phyloP scores from a whole-genome alignment of 768 basidiomycete species.

The Lentinula sp. region DNA sequence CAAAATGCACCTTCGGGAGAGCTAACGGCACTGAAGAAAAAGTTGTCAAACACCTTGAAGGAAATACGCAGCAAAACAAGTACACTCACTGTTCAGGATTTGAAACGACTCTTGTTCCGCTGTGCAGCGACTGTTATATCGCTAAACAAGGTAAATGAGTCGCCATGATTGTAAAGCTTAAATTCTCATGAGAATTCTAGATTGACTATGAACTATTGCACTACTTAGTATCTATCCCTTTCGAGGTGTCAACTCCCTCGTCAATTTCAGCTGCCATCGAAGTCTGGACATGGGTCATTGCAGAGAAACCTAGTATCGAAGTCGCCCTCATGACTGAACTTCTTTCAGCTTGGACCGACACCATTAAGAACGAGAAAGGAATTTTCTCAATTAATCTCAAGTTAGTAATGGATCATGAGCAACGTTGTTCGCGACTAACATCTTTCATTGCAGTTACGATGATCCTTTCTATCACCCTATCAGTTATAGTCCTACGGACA shows the following conservation, averaged over 20 bases:
- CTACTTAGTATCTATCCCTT: conserved; percentile 82
- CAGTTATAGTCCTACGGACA: conserved; percentile 87
- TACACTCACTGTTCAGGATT: conserved; percentile 70
- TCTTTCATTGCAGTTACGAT: conserved; percentile 50
- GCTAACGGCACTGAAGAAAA: conserved; percentile 57
- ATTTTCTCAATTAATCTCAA: conserved; percentile 79
- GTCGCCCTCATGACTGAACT: conserved; percentile 83
- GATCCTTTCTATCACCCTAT: conserved; percentile 87
- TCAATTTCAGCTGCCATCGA: conserved; percentile 86
- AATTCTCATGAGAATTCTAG: conserved; percentile 28
- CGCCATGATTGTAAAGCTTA: not conserved
- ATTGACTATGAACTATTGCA: conserved; percentile 82
- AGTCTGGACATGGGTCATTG: conserved; percentile 94
- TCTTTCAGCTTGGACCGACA: conserved; percentile 79
- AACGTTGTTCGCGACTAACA: not conserved
- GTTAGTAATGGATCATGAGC: conserved; percentile 38
- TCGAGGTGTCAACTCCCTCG: conserved; percentile 83
- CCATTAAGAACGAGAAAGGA: conserved; percentile 72
- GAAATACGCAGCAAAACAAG: conserved; percentile 70
- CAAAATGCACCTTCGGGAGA: conserved; percentile 53
- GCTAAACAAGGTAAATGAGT: conserved; percentile 42
- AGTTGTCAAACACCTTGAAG: conserved; percentile 59
- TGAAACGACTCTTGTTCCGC: conserved; percentile 81
- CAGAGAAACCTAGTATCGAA: conserved; percentile 78
- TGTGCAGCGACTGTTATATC: conserved; percentile 80